These are phyloP conservation scores for Styphnolobium japonicum DNA, from an alignment of 306 rosid genomes.

Conservation along the genomic window DNA sequence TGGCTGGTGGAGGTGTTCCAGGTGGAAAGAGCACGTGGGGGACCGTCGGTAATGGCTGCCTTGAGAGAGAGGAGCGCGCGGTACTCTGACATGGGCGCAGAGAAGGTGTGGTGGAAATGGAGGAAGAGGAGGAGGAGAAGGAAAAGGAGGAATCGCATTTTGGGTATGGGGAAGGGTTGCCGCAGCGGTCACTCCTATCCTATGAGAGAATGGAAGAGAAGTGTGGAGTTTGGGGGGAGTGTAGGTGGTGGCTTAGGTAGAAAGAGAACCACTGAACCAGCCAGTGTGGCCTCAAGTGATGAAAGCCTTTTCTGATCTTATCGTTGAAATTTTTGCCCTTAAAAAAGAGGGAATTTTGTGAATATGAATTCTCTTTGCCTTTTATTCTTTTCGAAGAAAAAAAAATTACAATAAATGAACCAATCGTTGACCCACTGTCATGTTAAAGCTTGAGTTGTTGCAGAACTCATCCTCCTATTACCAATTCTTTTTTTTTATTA, in stretches of 20 bases:
- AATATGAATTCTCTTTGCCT: not conserved
- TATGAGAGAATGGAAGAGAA: too few relatives aligned
- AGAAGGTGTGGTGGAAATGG: constrained; percentile 15
- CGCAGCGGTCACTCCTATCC: not conserved
- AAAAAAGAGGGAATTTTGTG: not conserved
- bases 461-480: too few relatives aligned
- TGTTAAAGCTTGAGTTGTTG: not conserved
- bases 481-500: too few relatives aligned
- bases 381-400: not conserved
- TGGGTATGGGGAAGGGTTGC: not conserved
- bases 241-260: too few relatives aligned
- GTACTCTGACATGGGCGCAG: constrained; percentile 45
- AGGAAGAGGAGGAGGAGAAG: constrained; percentile 31
- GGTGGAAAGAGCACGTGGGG: constrained; percentile 51
- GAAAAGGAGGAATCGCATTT: constrained; percentile 45
- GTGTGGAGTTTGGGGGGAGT: too few relatives aligned
- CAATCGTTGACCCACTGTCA: not conserved
- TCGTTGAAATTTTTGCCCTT: not conserved
- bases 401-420: too few relatives aligned
- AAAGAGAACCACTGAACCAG: too few relatives aligned
- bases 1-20: constrained; percentile 62
- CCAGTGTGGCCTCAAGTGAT: too few relatives aligned
- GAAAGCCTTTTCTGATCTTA: not conserved
- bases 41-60: constrained; percentile 47
- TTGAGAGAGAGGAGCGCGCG: constrained; percentile 70